These are phyloP conservation scores for Pseudogymnoascus sp. DNA, from an alignment of 2,329 filamentous ascomycete genomes.

Conservation along the genomic window DNA sequence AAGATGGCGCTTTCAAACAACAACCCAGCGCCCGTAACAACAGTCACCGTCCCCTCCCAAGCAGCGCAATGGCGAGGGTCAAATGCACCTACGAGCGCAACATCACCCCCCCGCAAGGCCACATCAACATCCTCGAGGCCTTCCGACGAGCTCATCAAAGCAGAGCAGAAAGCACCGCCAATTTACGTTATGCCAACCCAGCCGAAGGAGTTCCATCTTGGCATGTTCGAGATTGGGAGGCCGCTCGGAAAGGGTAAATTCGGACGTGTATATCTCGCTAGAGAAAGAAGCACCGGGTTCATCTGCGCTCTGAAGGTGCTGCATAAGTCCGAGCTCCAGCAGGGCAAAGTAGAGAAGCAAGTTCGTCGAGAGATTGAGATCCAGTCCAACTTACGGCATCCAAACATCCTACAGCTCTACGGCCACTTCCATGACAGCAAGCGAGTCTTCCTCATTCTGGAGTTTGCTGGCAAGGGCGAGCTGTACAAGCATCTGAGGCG, in stretches of 20 bases:
- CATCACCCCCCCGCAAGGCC: slow-evolving; percentile 48
- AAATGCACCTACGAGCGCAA: slow-evolving; percentile 36
- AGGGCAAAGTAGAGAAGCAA: slow-evolving; percentile 63
- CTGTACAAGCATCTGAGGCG: slow-evolving; percentile 65
- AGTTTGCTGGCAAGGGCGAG: slow-evolving; percentile 66
- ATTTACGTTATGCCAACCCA: slow-evolving; percentile 50
- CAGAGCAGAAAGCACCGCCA: slow-evolving; percentile 44
- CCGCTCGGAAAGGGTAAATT: slow-evolving; percentile 69
- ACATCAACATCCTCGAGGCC: slow-evolving; percentile 35
- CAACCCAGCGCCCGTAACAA: slow-evolving; percentile 56
- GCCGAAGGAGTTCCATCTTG: slow-evolving; percentile 61
- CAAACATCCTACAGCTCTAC: slow-evolving; percentile 62
- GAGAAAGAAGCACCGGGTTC: slow-evolving; percentile 60
- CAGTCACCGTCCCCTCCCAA: slow-evolving; percentile 62
- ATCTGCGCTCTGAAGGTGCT: slow-evolving; percentile 68
- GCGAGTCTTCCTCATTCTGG: slow-evolving; percentile 64
- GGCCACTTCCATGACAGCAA: slow-evolving; percentile 70
- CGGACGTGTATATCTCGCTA: slow-evolving; percentile 64
- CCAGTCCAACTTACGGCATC: slow-evolving; percentile 64
- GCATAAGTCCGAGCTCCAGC: slow-evolving; percentile 62
- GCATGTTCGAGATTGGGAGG: slow-evolving; percentile 71
- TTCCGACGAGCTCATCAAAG: slow-evolving; percentile 42
- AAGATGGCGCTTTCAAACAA: slow-evolving; percentile 79
- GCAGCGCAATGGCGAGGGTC: slow-evolving; percentile 45
- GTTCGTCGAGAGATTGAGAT: slow-evolving; percentile 68